These are phyloP conservation scores for Cladorrhinum sp. DNA, from an alignment of 2,329 filamentous ascomycete genomes.

Conservation along the genomic window DNA sequence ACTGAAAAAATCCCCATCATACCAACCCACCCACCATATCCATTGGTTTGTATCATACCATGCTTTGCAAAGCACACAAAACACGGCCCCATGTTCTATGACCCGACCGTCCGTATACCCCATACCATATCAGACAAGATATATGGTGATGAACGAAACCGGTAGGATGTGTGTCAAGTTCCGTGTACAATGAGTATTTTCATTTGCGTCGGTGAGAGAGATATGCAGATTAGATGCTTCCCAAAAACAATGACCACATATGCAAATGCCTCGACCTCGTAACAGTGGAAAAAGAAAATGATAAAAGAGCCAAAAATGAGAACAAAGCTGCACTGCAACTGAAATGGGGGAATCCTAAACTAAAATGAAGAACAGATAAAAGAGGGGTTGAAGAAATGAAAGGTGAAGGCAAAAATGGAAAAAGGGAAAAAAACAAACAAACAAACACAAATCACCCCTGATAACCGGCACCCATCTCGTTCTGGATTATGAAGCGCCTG, in stretches of 20 bases:
- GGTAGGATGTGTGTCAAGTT: neutral
- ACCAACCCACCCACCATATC: neutral
- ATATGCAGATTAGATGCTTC: neutral
- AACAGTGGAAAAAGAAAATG: conserved; percentile 1
- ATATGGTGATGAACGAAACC: neutral
- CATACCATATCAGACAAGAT: neutral
- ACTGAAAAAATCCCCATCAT: neutral
- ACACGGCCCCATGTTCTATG: neutral
- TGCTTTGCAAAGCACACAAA: neutral
- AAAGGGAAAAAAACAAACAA: conserved; percentile 6
- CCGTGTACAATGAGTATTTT: neutral
- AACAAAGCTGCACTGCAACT: conserved; percentile 17
- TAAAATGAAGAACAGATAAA: conserved; percentile 6
- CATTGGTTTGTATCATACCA: neutral
- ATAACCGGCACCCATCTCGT: conserved; percentile 28
- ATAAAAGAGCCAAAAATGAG: neutral
- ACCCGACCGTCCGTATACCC: neutral
- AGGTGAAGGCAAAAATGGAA: neutral
- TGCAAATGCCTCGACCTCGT: neutral
- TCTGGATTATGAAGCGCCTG: conserved; percentile 62
- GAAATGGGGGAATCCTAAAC: neutral
- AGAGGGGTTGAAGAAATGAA: neutral
- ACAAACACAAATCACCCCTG: conserved; percentile 18
- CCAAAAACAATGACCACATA: neutral
- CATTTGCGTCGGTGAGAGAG: neutral